A percentile compares a stretch with the other conserved stretches of the same genome.
Conservation (phyloP, 2,329 filamentous ascomycete genomes). For the Monosporascus sp. region DNA sequence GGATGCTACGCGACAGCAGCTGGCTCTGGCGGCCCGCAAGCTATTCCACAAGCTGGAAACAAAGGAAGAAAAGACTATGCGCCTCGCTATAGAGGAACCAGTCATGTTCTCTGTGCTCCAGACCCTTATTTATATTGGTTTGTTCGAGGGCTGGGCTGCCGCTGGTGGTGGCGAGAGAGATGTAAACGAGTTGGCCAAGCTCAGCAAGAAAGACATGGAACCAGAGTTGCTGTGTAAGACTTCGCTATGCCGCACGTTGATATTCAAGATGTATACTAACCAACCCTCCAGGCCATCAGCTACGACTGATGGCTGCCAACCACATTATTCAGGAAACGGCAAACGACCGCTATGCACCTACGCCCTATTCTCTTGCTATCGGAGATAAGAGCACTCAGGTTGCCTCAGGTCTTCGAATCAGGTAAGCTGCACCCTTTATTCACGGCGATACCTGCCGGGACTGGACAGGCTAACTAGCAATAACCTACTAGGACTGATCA, state of each 20-base stretch:
- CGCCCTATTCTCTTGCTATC: conserved; percentile 19
- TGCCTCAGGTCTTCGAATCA: conserved; percentile 16
- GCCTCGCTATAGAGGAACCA: not conserved
- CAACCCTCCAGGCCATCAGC: conserved; percentile 16
- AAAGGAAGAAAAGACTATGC: not conserved
- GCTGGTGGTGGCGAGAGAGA: not conserved
- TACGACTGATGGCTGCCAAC: conserved; percentile 17
- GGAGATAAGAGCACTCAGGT: conserved; percentile 18
- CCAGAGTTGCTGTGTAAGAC: not conserved
- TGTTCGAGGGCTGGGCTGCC: not conserved
- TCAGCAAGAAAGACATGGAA: not conserved
- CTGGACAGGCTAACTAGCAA: not conserved
- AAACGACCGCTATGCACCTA: conserved; percentile 20
- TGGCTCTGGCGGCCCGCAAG: not conserved
- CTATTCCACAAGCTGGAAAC: not conserved
- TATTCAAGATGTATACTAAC: not conserved
- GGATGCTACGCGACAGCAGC: not conserved
- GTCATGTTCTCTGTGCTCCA: not conserved
- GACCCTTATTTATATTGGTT: not conserved
- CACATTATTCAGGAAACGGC: conserved; percentile 18
- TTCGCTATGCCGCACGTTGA: not conserved
- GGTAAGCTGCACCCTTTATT: conserved; percentile 2
- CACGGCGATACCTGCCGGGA: not conserved
- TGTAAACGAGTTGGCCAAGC: not conserved
- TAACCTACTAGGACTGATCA: conserved; percentile 9